phyloP scores from a whole-genome alignment of 805 yeast species.

The Saturnispora serradocipensis region DNA sequence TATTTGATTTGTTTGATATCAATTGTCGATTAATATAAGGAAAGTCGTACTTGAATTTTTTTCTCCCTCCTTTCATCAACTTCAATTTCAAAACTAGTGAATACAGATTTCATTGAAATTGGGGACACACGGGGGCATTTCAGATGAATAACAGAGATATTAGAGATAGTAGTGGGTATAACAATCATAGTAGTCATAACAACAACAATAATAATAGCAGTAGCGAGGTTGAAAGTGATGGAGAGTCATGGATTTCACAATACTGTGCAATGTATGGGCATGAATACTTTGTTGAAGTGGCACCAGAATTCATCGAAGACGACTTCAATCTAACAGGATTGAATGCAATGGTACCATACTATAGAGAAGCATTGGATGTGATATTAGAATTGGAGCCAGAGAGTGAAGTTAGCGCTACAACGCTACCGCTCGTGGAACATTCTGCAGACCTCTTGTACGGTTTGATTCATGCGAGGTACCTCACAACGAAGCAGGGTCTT shows the following conservation, averaged over 20 bases:
- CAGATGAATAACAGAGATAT: not conserved
- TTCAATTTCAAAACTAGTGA: not conserved
- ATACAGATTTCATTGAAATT: not conserved
- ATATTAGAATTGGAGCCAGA: slow-evolving; percentile 47
- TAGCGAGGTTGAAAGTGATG: slow-evolving; percentile 29
- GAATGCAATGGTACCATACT: slow-evolving; percentile 76
- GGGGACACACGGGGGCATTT: not conserved
- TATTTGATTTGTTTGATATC: not conserved
- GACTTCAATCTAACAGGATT: slow-evolving; percentile 93
- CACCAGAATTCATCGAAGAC: slow-evolving; percentile 89
- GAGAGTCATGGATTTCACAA: slow-evolving; percentile 70
- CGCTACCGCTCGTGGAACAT: slow-evolving; percentile 68
- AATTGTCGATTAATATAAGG: too few relatives aligned
- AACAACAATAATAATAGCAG: not conserved
- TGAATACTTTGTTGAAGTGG: slow-evolving; percentile 86
- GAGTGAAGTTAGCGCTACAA: slow-evolving; percentile 63
- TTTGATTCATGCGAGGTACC: slow-evolving; percentile 85
- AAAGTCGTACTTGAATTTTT: not conserved
- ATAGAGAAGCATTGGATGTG: slow-evolving; percentile 84
- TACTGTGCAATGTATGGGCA: slow-evolving; percentile 75
- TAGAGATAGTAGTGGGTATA: not conserved
- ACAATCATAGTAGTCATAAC: not conserved
- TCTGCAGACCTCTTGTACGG: slow-evolving; percentile 92
- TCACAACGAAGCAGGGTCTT: slow-evolving; percentile 81
- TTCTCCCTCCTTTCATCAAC: not conserved